A percentile compares a stretch with the other conserved stretches of the same genome.
phyloP scores from a whole-genome alignment of 2,329 filamentous ascomycete species.

The Phoma herbarum region DNA sequence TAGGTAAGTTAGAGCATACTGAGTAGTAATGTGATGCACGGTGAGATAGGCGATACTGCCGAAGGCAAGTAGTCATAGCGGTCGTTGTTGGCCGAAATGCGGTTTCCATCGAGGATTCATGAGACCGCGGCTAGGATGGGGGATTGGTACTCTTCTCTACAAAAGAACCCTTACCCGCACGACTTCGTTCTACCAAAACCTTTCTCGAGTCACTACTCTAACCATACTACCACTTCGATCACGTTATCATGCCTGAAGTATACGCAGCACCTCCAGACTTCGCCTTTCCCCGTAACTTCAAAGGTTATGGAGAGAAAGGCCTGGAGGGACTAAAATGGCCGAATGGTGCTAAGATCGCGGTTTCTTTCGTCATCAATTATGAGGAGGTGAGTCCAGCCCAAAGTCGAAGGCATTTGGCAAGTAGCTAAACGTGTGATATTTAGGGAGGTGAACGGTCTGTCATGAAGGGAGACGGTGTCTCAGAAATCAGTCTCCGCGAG shows the following conservation, averaged over 20 bases:
- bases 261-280: constrained; percentile 38
- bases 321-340: constrained; percentile 49
- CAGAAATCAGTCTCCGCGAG: constrained; percentile 47
- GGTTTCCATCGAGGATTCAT: not conserved
- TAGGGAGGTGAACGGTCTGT: constrained; percentile 16
- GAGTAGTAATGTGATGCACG: not conserved
- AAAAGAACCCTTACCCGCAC: not conserved
- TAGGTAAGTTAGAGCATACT: not conserved
- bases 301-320: constrained; percentile 56
- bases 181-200: not conserved
- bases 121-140: not conserved
- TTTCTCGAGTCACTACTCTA: not conserved
- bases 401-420: not conserved
- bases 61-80: not conserved
- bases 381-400: constrained; percentile 1
- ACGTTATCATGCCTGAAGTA: constrained; percentile 34
- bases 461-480: constrained; percentile 45
- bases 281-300: constrained; percentile 50
- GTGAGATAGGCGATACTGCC: not conserved
- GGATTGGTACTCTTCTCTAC: not conserved
- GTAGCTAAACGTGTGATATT: not conserved
- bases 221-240: not conserved
- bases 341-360: constrained; percentile 39
- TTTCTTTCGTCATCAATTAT: constrained; percentile 48
- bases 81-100: not conserved